Conservation (phyloP, 331 rosid genomes). For the Erythrophleum ivorense region DNA sequence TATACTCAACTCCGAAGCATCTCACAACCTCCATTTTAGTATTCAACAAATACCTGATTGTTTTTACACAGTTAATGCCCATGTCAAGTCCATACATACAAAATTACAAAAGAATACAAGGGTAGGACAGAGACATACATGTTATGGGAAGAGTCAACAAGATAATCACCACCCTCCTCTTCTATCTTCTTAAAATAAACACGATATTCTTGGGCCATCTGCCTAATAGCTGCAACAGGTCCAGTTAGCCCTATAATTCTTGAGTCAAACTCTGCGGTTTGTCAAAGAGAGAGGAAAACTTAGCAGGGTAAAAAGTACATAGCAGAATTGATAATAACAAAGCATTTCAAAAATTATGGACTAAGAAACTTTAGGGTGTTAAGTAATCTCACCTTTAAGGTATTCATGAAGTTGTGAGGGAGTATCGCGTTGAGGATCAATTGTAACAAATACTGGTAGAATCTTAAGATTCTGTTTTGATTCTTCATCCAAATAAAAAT, state of each 20-base stretch:
- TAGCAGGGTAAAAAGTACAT: conserved; percentile 8
- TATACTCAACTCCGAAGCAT: conserved; percentile 86
- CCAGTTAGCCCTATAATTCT: conserved; percentile 85
- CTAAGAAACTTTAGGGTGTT: not conserved
- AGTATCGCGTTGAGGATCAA: conserved; percentile 94
- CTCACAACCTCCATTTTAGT: conserved; percentile 84
- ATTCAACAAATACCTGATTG: conserved; percentile 80
- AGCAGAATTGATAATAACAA: conserved; percentile 7
- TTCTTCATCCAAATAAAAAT: conserved; percentile 53
- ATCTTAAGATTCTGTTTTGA: conserved; percentile 59
- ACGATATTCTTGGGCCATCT: conserved; percentile 90
- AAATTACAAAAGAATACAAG: not conserved
- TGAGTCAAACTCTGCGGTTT: conserved; percentile 74
- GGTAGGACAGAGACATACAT: conserved; percentile 58
- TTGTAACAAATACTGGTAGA: conserved; percentile 82
- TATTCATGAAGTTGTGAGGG: conserved; percentile 78
- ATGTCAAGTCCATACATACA: conserved; percentile 33
- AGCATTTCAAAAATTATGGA: conserved; percentile 12
- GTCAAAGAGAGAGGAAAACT: conserved; percentile 9
- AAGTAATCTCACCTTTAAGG: conserved; percentile 71
- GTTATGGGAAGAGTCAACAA: conserved; percentile 83
- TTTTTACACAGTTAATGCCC: conserved; percentile 31
- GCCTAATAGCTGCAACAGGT: conserved; percentile 73
- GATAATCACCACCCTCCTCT: conserved; percentile 91
- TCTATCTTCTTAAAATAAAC: conserved; percentile 77